These are phyloP conservation scores for Persicaria tinctoria DNA, from an alignment of 148 eudicot species.

Conservation along the genomic window DNA sequence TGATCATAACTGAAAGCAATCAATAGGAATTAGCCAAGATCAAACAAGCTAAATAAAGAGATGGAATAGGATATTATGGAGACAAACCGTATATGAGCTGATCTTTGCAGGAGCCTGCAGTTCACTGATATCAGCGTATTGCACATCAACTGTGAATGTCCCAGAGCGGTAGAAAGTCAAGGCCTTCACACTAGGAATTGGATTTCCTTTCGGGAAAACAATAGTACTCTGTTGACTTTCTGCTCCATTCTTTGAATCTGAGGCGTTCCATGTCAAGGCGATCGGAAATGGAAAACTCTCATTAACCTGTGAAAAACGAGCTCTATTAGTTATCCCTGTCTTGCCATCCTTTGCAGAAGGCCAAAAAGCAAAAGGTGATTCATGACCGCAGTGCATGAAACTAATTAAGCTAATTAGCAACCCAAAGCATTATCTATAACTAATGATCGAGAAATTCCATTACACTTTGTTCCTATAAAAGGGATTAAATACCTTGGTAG, in stretches of 20 bases:
- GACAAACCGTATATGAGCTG: constrained; percentile 71
- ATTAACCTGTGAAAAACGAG: constrained; percentile 47
- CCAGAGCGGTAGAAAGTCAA: constrained; percentile 64
- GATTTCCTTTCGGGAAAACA: constrained; percentile 86
- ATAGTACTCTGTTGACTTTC: constrained; percentile 59
- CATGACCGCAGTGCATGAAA: not conserved
- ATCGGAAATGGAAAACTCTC: constrained; percentile 81
- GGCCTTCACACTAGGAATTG: constrained; percentile 77
- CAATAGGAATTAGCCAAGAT: not conserved
- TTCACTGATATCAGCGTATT: constrained; percentile 82
- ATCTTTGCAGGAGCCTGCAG: constrained; percentile 70
- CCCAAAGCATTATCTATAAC: not conserved
- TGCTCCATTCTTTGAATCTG: constrained; percentile 32
- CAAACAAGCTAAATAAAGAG: not conserved
- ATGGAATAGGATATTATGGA: not conserved
- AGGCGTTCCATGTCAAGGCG: constrained; percentile 76
- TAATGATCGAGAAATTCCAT: no score
- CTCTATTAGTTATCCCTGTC: not conserved
- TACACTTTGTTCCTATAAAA: not conserved
- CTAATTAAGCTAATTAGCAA: not conserved
- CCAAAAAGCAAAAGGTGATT: not conserved
- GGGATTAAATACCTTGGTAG: not conserved
- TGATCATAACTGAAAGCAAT: not conserved
- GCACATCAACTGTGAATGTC: constrained; percentile 62
- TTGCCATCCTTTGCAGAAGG: not conserved